Percentiles rank a stretch among this genome's conserved stretches.
phyloP scores from a whole-genome alignment of 225 moss, liverwort and hornwort genomes.

The Straminergon stramineum region DNA sequence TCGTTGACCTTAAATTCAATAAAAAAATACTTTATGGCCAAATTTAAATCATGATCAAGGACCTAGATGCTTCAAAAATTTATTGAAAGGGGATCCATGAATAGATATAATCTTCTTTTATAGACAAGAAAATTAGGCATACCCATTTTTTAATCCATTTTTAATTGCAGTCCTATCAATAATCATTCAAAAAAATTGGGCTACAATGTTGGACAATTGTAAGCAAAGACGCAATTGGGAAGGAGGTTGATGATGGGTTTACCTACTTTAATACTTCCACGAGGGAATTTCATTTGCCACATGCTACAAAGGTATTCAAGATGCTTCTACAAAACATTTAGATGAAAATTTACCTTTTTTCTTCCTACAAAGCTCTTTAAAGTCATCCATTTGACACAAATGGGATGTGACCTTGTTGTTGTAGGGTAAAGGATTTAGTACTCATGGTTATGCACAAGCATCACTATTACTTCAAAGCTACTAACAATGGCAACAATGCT shows the following conservation, averaged over 20 bases:
- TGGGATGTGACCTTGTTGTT: neutral
- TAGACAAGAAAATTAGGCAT: neutral
- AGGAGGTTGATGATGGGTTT: neutral
- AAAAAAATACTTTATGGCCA: neutral
- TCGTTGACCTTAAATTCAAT: neutral
- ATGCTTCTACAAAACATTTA: neutral
- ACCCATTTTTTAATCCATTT: accelerated
- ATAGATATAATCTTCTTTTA: neutral
- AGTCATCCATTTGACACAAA: neutral
- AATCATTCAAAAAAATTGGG: neutral
- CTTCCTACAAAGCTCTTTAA: accelerated
- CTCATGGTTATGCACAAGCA: neutral
- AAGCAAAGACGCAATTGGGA: accelerated
- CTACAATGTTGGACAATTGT: neutral
- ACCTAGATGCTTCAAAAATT: neutral
- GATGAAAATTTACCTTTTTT: neutral
- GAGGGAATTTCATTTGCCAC: accelerated
- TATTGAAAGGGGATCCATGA: neutral
- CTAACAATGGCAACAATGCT: too few relatives aligned
- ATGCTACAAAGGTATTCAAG: neutral
- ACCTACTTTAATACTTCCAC: neutral
- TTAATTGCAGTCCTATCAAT: neutral
- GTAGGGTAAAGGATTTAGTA: neutral
- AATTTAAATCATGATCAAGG: neutral
- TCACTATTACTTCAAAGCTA: neutral